These are phyloP conservation scores for Collybia nuda DNA, from an alignment of 768 basidiomycete genomes.

Conservation along the genomic window DNA sequence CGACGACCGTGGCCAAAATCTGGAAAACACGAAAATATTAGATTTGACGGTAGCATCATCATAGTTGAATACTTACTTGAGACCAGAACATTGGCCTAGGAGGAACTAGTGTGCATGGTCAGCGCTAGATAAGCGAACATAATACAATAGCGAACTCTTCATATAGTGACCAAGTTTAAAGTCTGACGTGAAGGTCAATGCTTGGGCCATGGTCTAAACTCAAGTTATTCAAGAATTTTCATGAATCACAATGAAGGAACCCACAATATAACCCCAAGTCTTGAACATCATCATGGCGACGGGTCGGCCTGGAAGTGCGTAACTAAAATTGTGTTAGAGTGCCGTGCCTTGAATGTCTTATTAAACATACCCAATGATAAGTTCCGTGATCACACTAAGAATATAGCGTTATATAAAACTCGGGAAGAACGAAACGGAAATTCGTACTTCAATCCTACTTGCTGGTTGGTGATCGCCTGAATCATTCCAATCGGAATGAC, in stretches of 20 bases:
- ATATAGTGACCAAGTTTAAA: slow-evolving; percentile 81
- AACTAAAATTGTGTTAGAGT: slow-evolving; percentile 32
- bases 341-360: slow-evolving; percentile 57
- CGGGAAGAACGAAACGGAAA: neutral
- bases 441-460: slow-evolving; percentile 55
- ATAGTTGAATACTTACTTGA: slow-evolving; percentile 11
- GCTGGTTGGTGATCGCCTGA: slow-evolving; percentile 77
- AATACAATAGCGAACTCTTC: slow-evolving; percentile 42
- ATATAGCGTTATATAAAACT: slow-evolving; percentile 29
- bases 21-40: slow-evolving; percentile 25
- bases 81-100: slow-evolving; percentile 56
- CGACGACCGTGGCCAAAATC: slow-evolving; percentile 54
- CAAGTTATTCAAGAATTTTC: neutral
- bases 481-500: slow-evolving; percentile 69
- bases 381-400: slow-evolving; percentile 75
- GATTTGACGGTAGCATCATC: slow-evolving; percentile 1
- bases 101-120: slow-evolving; percentile 46
- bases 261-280: slow-evolving; percentile 55
- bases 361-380: slow-evolving; percentile 64
- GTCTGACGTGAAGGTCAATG: slow-evolving; percentile 66
- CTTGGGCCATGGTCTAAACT: slow-evolving; percentile 52
- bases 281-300: slow-evolving; percentile 87
- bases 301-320: slow-evolving; percentile 73
- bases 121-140: slow-evolving; percentile 68
- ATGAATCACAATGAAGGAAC: slow-evolving; percentile 8